Base-by-base conservation (phyloP, 83 land plant genomes). In the Larix sibirica region DNA sequence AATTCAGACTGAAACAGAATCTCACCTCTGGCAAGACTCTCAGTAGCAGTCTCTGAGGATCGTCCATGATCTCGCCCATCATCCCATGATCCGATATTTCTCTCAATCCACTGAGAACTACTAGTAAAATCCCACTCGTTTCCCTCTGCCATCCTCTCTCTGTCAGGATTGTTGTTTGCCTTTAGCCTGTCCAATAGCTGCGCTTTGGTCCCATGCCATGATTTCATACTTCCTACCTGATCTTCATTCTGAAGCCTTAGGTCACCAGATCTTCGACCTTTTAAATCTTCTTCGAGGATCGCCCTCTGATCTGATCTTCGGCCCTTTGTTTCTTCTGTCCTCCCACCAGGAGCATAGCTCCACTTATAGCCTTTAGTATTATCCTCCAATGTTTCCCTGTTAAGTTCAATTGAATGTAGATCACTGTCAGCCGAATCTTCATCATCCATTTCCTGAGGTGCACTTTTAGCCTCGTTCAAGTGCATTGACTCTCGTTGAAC, bases 341-440 rank as follows among this genome's bases (percentile, higher is more conserved):
- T 62, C 62, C 33, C 21, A 61, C 26, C 80, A 74, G 67, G 7
- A 18, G 84, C 85, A 61, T 84, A 82, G 56, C 88, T 87, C 92
- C 96, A 89, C 21, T 67, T 76, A 50, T 84, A 86, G 84, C 86
- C 71, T 50, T 85, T 90, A 26, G 64, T 83, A 50, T 58, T 68
- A 28, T 82, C 82, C 20, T 86, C 91, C 90, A 91, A 16, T 59
- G 86, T 38, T 33, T 67, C 87, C n/a, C 69, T 84, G 81, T 91
- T 90, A 21, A 93, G 69, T 47, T 93, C 96, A 71, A 93, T 91
- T 13, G 96, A 93, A 79, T 91, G 96, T 26, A 93, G 83, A 67
- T 95, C 96, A 83, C 95, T 92, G 4, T 90, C 96, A 13, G 31
- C 88, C 12, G 86, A 87, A 54, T 88, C 85, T 68, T 84, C 85